A percentile compares a stretch with the other conserved stretches of the same genome.
These are phyloP conservation scores for Tuber borchii DNA, from an alignment of 495 filamentous ascomycete species.

Conservation along the genomic window DNA sequence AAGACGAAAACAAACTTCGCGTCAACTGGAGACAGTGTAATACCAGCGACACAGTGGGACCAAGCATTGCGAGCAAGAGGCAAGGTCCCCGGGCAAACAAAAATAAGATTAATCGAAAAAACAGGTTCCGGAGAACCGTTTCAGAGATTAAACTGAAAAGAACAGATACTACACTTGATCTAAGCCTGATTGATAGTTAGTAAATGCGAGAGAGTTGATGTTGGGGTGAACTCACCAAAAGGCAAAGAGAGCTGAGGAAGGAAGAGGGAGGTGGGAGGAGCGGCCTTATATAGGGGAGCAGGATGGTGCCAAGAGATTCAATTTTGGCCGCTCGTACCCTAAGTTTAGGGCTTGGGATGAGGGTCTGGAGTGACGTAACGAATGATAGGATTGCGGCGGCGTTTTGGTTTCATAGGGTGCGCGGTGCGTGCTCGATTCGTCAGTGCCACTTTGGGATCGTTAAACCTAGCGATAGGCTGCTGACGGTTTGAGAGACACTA, in stretches of 20 bases:
- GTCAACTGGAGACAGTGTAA: conserved; percentile 81
- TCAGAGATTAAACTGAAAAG: conserved; percentile 49
- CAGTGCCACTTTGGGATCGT: background rate
- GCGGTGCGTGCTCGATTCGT: background rate
- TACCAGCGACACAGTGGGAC: conserved; percentile 74
- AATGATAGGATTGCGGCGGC: background rate
- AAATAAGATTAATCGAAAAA: conserved; percentile 83
- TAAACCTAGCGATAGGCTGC: background rate
- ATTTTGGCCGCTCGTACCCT: background rate
- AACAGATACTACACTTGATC: conserved; percentile 31
- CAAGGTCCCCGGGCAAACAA: conserved; percentile 46
- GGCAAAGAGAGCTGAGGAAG: conserved; percentile 22
- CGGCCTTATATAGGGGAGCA: background rate
- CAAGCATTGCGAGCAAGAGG: conserved; percentile 80
- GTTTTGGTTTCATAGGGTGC: background rate
- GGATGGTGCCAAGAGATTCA: background rate
- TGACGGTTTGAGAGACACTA: background rate
- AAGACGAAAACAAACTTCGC: conserved; percentile 61
- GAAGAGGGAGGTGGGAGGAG: conserved; percentile 12
- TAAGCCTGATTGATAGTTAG: conserved; percentile 10
- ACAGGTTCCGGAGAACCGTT: conserved; percentile 59
- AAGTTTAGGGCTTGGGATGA: background rate
- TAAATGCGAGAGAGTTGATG: background rate
- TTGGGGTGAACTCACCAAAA: conserved; percentile 11
- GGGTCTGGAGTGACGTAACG: background rate